A percentile compares a stretch with the other conserved stretches of the same genome.
Conservation (phyloP, 805 yeast genomes). For the Spathaspora passalidarum region DNA sequence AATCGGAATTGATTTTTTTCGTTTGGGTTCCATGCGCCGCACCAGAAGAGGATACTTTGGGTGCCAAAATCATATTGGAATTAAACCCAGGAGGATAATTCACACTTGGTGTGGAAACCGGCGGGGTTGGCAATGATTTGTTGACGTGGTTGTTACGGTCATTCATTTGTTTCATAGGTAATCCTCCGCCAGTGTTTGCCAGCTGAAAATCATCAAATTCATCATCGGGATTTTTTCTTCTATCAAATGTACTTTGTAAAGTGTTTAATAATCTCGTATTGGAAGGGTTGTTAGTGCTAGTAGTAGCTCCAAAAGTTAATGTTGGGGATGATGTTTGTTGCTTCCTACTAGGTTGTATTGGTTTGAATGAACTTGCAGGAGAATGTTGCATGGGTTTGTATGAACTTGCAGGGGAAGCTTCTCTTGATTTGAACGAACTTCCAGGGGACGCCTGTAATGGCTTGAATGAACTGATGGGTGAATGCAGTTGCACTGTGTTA, state of each 20-base stretch:
- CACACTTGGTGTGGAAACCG: conserved; percentile 3
- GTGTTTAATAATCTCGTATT: conserved; percentile 19
- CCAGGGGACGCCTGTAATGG: neutral
- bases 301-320: conserved; percentile 24
- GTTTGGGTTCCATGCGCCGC: neutral
- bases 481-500: neutral
- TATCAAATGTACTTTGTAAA: conserved; percentile 22
- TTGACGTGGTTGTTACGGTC: too few species aligned
- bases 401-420: conserved; percentile 2
- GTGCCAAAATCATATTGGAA: conserved; percentile 24
- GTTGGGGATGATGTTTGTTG: conserved; percentile 6
- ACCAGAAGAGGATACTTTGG: conserved; percentile 10
- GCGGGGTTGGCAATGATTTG: conserved; percentile 2
- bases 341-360: conserved; percentile 1
- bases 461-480: neutral
- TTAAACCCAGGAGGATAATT: conserved; percentile 34
- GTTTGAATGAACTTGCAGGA: neutral
- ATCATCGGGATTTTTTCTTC: conserved; percentile 13
- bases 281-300: conserved; percentile 6
- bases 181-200: neutral
- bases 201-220: conserved; percentile 28
- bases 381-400: neutral
- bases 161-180: neutral
- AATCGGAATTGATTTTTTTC: conserved; percentile 8
- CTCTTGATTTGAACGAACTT: neutral